Evolutionary conservation across 1,284 basidiomycete genomes (phyloP).

Genomic region (Pseudozyma thailandica): DNA sequence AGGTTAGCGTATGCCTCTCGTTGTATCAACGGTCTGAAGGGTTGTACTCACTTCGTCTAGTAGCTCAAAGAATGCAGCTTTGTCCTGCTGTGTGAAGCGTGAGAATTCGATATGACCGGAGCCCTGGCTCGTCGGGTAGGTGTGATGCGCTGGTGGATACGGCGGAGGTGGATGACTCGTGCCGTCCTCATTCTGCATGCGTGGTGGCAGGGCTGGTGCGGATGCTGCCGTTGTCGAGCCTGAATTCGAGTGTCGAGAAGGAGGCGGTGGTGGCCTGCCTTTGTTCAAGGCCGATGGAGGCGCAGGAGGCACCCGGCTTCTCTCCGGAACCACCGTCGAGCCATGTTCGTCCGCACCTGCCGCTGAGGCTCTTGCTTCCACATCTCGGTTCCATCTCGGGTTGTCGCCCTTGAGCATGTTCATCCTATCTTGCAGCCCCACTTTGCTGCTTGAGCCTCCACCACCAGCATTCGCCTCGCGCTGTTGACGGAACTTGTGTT

Average conservation of each 20-base stretch:
- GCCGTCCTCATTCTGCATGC: conserved; percentile 58
- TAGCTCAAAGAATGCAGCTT: conserved; percentile 56
- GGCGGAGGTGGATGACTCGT: conserved; percentile 51
- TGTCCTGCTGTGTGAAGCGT: conserved; percentile 54
- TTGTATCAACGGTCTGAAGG: not conserved
- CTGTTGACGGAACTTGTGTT: conserved; percentile 39
- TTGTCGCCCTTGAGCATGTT: conserved; percentile 47
- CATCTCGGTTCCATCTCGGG: conserved; percentile 40
- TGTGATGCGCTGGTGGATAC: conserved; percentile 33
- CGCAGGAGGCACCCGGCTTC: conserved; percentile 29
- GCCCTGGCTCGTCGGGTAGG: conserved; percentile 19
- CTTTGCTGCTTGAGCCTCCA: conserved; percentile 1
- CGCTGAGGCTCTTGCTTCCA: conserved; percentile 17
- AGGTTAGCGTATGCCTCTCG: not conserved
- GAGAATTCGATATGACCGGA: conserved; percentile 53
- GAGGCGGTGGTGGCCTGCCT: conserved; percentile 36
- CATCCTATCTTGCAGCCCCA: conserved; percentile 46
- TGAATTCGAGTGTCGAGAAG: conserved; percentile 15
- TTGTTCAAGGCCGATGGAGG: conserved; percentile 24
- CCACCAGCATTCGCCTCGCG: conserved; percentile 40
- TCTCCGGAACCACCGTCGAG: conserved; percentile 35
- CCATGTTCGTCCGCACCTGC: conserved; percentile 5
- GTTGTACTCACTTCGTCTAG: conserved; percentile 53
- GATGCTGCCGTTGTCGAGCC: conserved; percentile 5
- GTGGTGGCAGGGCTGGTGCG: conserved; percentile 41